Evolutionary conservation across 2,329 filamentous ascomycete genomes (phyloP).

Genomic region (Trichoderma oligosporum): DNA sequence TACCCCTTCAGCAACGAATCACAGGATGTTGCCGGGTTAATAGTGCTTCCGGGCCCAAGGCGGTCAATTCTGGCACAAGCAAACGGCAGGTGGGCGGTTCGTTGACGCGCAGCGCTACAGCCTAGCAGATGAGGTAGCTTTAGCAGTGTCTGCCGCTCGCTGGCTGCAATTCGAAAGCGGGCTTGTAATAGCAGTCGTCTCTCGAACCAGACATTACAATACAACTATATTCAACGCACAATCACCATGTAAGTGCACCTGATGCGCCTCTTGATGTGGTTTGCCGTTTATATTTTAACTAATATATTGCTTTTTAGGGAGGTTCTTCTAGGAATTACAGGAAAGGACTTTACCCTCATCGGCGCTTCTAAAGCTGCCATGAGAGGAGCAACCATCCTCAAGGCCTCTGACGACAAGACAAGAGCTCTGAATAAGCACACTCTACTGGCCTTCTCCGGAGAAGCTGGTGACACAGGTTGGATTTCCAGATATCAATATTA

Average conservation of each 20-base stretch:
- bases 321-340: constrained; percentile 94
- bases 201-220: constrained; percentile 22
- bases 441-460: constrained; percentile 90
- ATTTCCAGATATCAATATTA: constrained; percentile 1
- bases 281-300: neutral
- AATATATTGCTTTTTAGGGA: constrained; percentile 59
- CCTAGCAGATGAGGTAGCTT: constrained; percentile 28
- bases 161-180: constrained; percentile 13
- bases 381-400: constrained; percentile 94
- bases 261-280: neutral
- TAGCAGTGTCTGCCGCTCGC: neutral
- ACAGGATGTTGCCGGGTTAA: constrained; percentile 22
- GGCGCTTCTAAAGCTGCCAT: constrained; percentile 97
- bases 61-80: constrained; percentile 36
- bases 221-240: constrained; percentile 12
- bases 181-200: constrained; percentile 20
- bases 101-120: constrained; percentile 40
- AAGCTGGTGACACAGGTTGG: constrained; percentile 89
- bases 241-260: constrained; percentile 18
- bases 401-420: constrained; percentile 95
- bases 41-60: constrained; percentile 33
- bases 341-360: constrained; percentile 98
- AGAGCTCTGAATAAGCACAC: constrained; percentile 88
- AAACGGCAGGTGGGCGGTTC: constrained; percentile 25
- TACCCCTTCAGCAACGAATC: constrained; percentile 26